A percentile compares a stretch with the other conserved stretches of the same genome.
phyloP scores from a whole-genome alignment of 176 grass and related monocot species.

The Guadua angustifolia region DNA sequence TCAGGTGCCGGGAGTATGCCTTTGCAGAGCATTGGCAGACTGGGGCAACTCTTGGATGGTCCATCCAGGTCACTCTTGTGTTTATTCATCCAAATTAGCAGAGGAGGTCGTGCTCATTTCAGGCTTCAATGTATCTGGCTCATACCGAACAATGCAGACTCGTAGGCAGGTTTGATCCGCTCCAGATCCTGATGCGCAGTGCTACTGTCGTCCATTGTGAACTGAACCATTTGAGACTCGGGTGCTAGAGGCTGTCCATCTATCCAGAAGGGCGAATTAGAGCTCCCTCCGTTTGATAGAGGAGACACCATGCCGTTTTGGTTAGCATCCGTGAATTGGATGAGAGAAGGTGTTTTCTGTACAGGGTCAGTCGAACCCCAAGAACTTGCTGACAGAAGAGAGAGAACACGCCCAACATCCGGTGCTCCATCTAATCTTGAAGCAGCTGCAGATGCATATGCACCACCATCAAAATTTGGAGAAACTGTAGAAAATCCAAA shows the following conservation, averaged over 20 bases:
- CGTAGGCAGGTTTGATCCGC: constrained; percentile 21
- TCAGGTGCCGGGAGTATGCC: neutral
- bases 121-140: constrained; percentile 23
- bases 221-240: neutral
- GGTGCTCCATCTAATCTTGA: constrained; percentile 61
- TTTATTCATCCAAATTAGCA: neutral
- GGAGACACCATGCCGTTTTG: neutral
- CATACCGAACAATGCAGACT: neutral
- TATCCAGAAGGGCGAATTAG: constrained; percentile 10
- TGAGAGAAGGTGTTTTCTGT: constrained; percentile 10
- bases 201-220: neutral
- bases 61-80: neutral
- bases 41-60: neutral
- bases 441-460: constrained; percentile 43
- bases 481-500: neutral
- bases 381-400: constrained; percentile 72
- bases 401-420: constrained; percentile 62
- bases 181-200: neutral
- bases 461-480: constrained; percentile 1
- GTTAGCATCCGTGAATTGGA: constrained; percentile 6
- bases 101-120: no score
- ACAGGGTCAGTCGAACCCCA: neutral
- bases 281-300: constrained; percentile 1
- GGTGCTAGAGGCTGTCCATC: neutral
- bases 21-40: neutral